Base-by-base conservation (phyloP, 176 grass and related monocot species). In the Canna indica region DNA sequence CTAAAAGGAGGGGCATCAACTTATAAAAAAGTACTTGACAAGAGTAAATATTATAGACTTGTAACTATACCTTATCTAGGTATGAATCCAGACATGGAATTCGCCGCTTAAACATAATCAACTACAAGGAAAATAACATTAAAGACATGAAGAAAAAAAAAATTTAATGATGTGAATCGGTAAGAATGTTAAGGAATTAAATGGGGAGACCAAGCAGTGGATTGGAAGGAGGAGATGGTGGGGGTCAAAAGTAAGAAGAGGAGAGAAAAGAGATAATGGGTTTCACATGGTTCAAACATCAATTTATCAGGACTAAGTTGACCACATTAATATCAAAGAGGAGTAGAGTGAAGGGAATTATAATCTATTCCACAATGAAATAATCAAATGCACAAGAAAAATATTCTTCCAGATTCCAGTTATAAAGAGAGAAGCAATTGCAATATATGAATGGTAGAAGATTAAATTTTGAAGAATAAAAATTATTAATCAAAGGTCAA, bases 1-100 rank as follows among this genome's bases (percentile, higher is more conserved):
- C n/a, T n/a, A n/a, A n/a, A n/a, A n/a, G n/a, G n/a, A n/a, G n/a
- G n/a, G n/a, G n/a, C n/a, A n/a, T n/a, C n/a, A n/a, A n/a, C n/a
- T n/a, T n/a, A n/a, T n/a, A n/a, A n/a, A n/a, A n/a, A 11, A 10
- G 2, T 44, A 44, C 9, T 44, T 44, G 7, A 44, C 41, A 44
- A n/a, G 41, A 44, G 41, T 11, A 44, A 44, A 44, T 44, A 44
- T 44, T 44, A 24, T 7, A 24, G 63, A 28, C 22, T 64, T 59
- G 33, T 5, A 52, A 67, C 82, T 81, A 77, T 33, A 97, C 94
- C 89, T 97, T 97, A 80, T 97, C 94, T 57, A 97, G 79, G 86
- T 90, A 97, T 69, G 89, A 97, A 77, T 97, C 94, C 82, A 97
- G 83, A 83, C 94, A 97, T 69, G 94, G 94, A 83, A 93, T 81